Evolutionary conservation across 371 early-diverging fungal species (phyloP).

Genomic region (Mucor circinelloides): DNA sequence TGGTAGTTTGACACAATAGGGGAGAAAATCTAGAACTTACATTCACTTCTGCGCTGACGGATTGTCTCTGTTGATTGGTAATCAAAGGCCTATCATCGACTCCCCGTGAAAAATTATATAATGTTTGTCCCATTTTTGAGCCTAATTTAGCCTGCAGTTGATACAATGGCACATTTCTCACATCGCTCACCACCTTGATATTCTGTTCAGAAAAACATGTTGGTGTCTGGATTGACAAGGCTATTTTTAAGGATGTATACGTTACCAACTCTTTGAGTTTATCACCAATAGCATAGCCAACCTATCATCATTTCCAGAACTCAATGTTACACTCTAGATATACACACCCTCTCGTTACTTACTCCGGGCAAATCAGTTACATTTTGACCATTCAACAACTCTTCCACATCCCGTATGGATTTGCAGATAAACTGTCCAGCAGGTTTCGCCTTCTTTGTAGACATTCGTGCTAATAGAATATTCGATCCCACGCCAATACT

Average conservation of each 20-base stretch:
- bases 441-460: slow-evolving; percentile 85
- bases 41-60: slow-evolving; percentile 76
- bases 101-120: slow-evolving; percentile 71
- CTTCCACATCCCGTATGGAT: slow-evolving; percentile 31
- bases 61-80: slow-evolving; percentile 66
- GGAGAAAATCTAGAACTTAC: slow-evolving; percentile 14
- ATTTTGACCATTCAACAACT: slow-evolving; percentile 40
- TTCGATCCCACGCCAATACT: slow-evolving; percentile 80
- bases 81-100: slow-evolving; percentile 73
- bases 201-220: slow-evolving; percentile 20
- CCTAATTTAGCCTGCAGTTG: slow-evolving; percentile 69
- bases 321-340: background rate
- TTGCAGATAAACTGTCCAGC: slow-evolving; percentile 61
- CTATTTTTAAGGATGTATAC: background rate
- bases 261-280: slow-evolving; percentile 46
- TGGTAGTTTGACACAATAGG: background rate
- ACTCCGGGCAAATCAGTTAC: slow-evolving; percentile 52
- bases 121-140: slow-evolving; percentile 65
- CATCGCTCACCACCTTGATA: slow-evolving; percentile 57
- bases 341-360: background rate
- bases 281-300: slow-evolving; percentile 48
- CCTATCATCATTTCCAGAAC: slow-evolving; percentile 26
- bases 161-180: slow-evolving; percentile 40
- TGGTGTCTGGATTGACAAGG: background rate
- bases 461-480: slow-evolving; percentile 75